Evolutionary conservation across 176 grass and related monocot species (phyloP), one percentile per base, ranked within the genome.

Genomic region (Oryza glaberrima): DNA sequence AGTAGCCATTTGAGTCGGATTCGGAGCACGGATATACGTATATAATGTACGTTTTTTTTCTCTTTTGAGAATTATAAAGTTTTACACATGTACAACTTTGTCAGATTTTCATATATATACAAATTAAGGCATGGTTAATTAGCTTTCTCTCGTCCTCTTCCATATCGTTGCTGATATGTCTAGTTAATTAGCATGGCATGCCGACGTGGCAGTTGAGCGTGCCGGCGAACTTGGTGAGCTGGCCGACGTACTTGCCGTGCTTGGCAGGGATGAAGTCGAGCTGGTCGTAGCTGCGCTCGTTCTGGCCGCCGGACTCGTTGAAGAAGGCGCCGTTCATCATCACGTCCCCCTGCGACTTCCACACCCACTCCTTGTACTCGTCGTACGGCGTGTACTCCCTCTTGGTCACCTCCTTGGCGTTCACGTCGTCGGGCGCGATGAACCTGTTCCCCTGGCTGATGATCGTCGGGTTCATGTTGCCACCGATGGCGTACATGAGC

Each of bases 401-500:
- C 83, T 94, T 92, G 0, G 95, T 98, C 13, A 98, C 88, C 88
- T 91, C 88, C 85, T 98, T 98, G 36, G 88, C 87, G 28, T 52
- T 44, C 0, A 16, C 20, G 1, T 88, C 70, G 11, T 82, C 30
- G 0, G 84, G 86, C 1, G 92, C 95, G 1, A 80, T 79, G 86
- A 89, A 98, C 0, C 95, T 61, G 84, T 98, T 98, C 1, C 95
- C 95, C 75, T 98, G 92, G 84, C 95, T 94, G 86, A 98, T 93
- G 88, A 98, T 94, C 11, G 92, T 98, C 0, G 95, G 95, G 88
- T 91, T 65, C 49, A 30, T 48, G 86, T 84, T 94, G 13, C 95
- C 95, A 0, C 95, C 95, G 7, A 98, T 90, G 38, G 95, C 95
- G 49, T 98, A 98, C 95, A 95, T 95, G 3, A 47, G 2, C 92